Conservation (phyloP, 1,284 basidiomycete genomes). For the Quambalaria eucalypti region DNA sequence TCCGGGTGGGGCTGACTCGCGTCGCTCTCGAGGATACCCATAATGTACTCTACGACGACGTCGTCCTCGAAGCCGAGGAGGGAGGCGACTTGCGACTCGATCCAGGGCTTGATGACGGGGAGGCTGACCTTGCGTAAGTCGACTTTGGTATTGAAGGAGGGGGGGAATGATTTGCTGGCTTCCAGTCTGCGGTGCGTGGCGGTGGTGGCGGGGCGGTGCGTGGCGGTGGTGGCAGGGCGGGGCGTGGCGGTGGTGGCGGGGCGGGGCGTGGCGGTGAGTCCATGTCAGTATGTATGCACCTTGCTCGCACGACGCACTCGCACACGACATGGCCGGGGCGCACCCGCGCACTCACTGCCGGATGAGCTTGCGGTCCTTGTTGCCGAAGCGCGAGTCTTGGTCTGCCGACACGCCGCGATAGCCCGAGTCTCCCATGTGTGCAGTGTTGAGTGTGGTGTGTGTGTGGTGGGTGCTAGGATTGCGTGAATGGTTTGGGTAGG, state of each 20-base stretch:
- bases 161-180: not conserved
- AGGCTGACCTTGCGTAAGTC: not conserved
- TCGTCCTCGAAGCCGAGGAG: conserved; percentile 92
- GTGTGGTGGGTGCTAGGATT: too few relatives aligned
- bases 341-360: not conserved
- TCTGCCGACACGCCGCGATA: not conserved
- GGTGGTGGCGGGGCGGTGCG: too few relatives aligned
- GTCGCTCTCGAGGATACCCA: conserved; percentile 79
- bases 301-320: too few relatives aligned
- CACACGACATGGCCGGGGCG: not conserved
- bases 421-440: conserved; percentile 3
- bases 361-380: conserved; percentile 1
- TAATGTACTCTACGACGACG: conserved; percentile 88
- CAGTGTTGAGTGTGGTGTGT: too few relatives aligned
- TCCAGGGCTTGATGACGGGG: conserved; percentile 69
- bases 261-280: not conserved
- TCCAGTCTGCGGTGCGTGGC: not conserved
- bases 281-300: too few relatives aligned
- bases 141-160: not conserved
- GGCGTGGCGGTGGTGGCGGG: not conserved
- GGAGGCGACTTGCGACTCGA: conserved; percentile 78
- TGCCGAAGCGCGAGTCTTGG: not conserved
- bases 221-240: not conserved
- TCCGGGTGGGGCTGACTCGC: conserved; percentile 61
- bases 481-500: too few relatives aligned